Conservation (phyloP, 2,329 filamentous ascomycete species). For the Ceratocystiopsis sp. region DNA sequence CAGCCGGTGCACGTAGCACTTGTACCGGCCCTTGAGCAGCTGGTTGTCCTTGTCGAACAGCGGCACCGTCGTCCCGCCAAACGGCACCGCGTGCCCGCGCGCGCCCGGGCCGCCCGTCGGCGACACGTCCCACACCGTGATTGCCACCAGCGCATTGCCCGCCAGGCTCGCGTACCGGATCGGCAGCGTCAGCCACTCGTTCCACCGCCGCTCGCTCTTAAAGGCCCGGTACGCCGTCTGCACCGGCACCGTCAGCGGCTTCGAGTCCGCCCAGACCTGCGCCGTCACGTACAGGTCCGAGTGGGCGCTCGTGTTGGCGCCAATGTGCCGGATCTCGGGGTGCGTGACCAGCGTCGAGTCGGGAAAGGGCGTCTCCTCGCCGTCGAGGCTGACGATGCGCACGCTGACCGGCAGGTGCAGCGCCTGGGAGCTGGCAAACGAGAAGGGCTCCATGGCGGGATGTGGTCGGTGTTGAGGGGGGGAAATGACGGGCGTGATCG, state of each 20-base stretch:
- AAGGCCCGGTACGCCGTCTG: slow-evolving; percentile 91
- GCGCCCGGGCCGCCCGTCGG: slow-evolving; percentile 43
- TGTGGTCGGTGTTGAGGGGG: neutral
- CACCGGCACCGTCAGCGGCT: slow-evolving; percentile 77
- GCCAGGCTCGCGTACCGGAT: slow-evolving; percentile 72
- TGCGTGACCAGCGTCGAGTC: slow-evolving; percentile 64
- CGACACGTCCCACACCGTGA: slow-evolving; percentile 90
- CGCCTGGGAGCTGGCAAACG: slow-evolving; percentile 79
- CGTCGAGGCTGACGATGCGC: slow-evolving; percentile 58
- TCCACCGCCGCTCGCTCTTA: slow-evolving; percentile 63
- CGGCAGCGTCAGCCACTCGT: slow-evolving; percentile 86
- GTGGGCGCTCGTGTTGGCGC: slow-evolving; percentile 58
- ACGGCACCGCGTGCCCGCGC: slow-evolving; percentile 67
- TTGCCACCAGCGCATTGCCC: slow-evolving; percentile 65
- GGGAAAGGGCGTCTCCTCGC: slow-evolving; percentile 55
- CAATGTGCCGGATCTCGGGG: slow-evolving; percentile 70
- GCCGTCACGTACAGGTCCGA: slow-evolving; percentile 88
- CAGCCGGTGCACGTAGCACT: slow-evolving; percentile 71
- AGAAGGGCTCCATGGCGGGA: slow-evolving; percentile 71
- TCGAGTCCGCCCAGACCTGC: slow-evolving; percentile 91
- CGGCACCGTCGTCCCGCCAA: slow-evolving; percentile 80
- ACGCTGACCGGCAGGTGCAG: slow-evolving; percentile 57
- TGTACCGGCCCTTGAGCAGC: slow-evolving; percentile 78
- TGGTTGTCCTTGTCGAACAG: slow-evolving; percentile 91
- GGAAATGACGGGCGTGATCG: too few relatives aligned